These are phyloP conservation scores for Austroboletus rostrupii DNA, from an alignment of 1,284 basidiomycete species.

Conservation along the genomic window DNA sequence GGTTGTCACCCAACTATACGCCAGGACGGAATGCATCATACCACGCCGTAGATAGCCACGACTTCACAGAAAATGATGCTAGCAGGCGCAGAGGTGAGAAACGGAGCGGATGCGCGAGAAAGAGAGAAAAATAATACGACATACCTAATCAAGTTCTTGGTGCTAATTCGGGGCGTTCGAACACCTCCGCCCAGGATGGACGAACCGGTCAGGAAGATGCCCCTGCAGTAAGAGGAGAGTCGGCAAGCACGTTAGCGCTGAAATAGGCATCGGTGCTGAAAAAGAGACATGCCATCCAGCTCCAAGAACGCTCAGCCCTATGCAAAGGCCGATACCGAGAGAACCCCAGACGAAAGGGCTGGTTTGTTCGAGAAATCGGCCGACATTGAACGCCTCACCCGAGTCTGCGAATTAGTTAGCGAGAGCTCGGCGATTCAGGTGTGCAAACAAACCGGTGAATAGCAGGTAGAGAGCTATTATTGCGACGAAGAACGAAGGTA, in stretches of 20 bases:
- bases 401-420: conserved; percentile 51
- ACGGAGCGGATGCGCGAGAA: not conserved
- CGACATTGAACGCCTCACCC: conserved; percentile 89
- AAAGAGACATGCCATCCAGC: conserved; percentile 81
- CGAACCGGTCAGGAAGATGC: conserved; percentile 94
- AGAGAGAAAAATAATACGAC: too few relatives aligned
- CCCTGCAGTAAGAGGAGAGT: conserved; percentile 52
- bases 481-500: conserved; percentile 61
- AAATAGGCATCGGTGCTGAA: not conserved
- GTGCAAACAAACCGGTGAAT: conserved; percentile 64
- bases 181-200: conserved; percentile 97
- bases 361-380: conserved; percentile 88
- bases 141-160: conserved; percentile 96
- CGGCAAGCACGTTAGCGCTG: conserved; percentile 2
- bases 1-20: not conserved
- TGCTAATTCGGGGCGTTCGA: conserved; percentile 88
- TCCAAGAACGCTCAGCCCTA: conserved; percentile 90
- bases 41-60: conserved; percentile 93
- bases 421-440: not conserved
- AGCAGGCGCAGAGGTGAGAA: not conserved
- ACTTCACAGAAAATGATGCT: conserved; percentile 99
- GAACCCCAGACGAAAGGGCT: conserved; percentile 93
- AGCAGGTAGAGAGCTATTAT: conserved; percentile 79
- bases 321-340: conserved; percentile 88
- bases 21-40: conserved; percentile 36